These are phyloP conservation scores for Secale cereale DNA, from an alignment of 176 grass and related monocot genomes.

Conservation along the genomic window DNA sequence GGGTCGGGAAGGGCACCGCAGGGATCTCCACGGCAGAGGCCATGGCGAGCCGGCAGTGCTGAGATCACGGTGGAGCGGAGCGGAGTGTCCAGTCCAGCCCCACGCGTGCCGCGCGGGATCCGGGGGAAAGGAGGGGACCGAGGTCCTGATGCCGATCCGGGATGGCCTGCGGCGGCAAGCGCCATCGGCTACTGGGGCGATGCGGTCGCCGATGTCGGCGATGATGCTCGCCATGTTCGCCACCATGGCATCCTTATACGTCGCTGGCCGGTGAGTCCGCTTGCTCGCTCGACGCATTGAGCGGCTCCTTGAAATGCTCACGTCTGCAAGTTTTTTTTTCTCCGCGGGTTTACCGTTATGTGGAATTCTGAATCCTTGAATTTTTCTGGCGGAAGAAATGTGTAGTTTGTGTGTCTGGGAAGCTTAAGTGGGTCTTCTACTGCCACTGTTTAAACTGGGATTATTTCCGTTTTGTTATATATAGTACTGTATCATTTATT, in stretches of 20 bases:
- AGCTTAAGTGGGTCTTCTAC: background rate
- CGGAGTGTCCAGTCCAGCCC: background rate
- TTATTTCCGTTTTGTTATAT: background rate
- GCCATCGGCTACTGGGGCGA: constrained; percentile 18
- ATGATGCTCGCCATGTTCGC: constrained; percentile 97
- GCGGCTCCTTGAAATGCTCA: constrained; percentile 20
- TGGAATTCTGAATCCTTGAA: constrained; percentile 13
- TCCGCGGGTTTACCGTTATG: background rate
- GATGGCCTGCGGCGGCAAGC: constrained; percentile 46
- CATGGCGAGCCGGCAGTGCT: constrained; percentile 31
- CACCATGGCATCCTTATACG: constrained; percentile 91
- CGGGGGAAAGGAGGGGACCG: background rate
- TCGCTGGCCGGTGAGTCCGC: constrained; percentile 72
- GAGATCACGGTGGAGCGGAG: constrained; percentile 3
- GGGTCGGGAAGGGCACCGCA: background rate
- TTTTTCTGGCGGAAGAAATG: background rate
- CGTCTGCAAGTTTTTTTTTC: background rate
- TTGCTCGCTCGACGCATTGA: background rate
- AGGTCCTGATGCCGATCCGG: constrained; percentile 80
- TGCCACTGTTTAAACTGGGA: background rate
- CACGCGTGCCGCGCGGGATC: background rate
- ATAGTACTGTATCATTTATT: background rate
- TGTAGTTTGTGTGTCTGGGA: background rate
- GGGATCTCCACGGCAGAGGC: constrained; percentile 17
- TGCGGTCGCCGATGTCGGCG: constrained; percentile 64